A percentile compares a stretch with the other conserved stretches of the same genome.
Evolutionary conservation across 805 yeast genomes (phyloP).

Genomic region (Lachancea dasiensis): DNA sequence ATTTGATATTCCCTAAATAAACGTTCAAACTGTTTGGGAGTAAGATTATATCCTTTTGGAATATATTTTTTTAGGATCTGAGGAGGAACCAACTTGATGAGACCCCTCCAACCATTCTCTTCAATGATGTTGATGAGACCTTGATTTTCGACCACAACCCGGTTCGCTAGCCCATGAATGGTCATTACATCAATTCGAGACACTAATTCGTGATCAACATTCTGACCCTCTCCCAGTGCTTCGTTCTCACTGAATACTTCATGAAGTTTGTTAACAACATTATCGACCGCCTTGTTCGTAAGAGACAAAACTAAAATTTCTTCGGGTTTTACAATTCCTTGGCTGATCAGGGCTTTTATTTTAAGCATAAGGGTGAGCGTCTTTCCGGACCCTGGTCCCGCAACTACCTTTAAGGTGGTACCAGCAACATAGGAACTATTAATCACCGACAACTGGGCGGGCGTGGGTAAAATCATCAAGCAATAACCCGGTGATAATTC

Average conservation of each 20-base stretch:
- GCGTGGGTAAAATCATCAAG: slow-evolving; percentile 33
- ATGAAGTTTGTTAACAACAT: slow-evolving; percentile 32
- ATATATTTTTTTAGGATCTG: slow-evolving; percentile 15
- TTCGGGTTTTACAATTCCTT: slow-evolving; percentile 38
- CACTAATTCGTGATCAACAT: slow-evolving; percentile 12
- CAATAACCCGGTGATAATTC: too few relatives aligned
- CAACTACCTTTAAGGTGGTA: slow-evolving; percentile 45
- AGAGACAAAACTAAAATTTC: slow-evolving; percentile 58
- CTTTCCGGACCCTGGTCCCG: slow-evolving; percentile 77
- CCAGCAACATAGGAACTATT: slow-evolving; percentile 35
- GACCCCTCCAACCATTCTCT: slow-evolving; percentile 47
- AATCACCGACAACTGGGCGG: slow-evolving; percentile 43
- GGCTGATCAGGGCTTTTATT: slow-evolving; percentile 41
- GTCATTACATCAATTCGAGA: slow-evolving; percentile 43
- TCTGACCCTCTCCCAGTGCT: slow-evolving; percentile 2
- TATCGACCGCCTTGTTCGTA: slow-evolving; percentile 64
- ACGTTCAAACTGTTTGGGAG: slow-evolving; percentile 17
- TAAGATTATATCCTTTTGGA: slow-evolving; percentile 5
- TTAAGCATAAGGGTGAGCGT: slow-evolving; percentile 53
- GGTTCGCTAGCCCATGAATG: slow-evolving; percentile 58
- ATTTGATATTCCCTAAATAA: slow-evolving; percentile 17
- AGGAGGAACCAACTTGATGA: slow-evolving; percentile 33
- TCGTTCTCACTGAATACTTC: slow-evolving; percentile 29
- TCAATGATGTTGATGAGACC: slow-evolving; percentile 42
- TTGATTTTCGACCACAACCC: slow-evolving; percentile 38